Conservation (phyloP, 208 protist genomes). For the Leptomonas seymouri region DNA sequence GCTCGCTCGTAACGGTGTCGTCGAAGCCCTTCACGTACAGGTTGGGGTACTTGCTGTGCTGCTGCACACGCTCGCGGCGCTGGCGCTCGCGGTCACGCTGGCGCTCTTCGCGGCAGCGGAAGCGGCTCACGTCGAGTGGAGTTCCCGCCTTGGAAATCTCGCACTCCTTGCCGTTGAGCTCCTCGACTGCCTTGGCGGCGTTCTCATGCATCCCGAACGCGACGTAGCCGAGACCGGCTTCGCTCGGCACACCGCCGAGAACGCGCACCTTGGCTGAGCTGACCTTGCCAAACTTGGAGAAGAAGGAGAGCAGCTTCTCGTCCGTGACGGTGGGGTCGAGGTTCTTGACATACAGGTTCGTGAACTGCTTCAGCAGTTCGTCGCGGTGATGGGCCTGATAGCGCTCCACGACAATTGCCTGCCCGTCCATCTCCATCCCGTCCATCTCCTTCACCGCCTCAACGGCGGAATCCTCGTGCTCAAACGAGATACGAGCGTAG, state of each 20-base stretch:
- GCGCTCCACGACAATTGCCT: slow-evolving; percentile 94
- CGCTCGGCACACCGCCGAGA: slow-evolving; percentile 69
- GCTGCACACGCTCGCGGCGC: slow-evolving; percentile 92
- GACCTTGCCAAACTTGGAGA: slow-evolving; percentile 95
- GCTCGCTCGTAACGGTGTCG: slow-evolving; percentile 95
- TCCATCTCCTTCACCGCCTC: slow-evolving; percentile 92
- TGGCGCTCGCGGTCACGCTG: slow-evolving; percentile 80
- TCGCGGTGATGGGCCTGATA: slow-evolving; percentile 96
- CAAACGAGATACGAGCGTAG: slow-evolving; percentile 98
- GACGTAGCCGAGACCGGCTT: slow-evolving; percentile 98
- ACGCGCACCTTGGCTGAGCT: slow-evolving; percentile 97
- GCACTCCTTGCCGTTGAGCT: slow-evolving; percentile 83
- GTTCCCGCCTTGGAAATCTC: slow-evolving; percentile 83
- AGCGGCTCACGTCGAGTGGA: slow-evolving; percentile 95
- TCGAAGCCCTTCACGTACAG: slow-evolving; percentile 99
- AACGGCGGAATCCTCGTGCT: slow-evolving; percentile 92
- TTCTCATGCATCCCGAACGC: slow-evolving; percentile 94
- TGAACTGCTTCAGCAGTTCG: slow-evolving; percentile 94
- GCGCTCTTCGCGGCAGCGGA: slow-evolving; percentile 97
- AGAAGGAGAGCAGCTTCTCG: slow-evolving; percentile 94
- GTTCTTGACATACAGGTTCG: slow-evolving; percentile 99
- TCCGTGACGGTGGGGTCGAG: slow-evolving; percentile 95
- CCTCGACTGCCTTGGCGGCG: slow-evolving; percentile 91
- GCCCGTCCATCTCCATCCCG: slow-evolving; percentile 84
- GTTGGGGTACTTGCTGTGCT: slow-evolving; percentile 96